Base-by-base conservation (phyloP, 108 stramenopile species). In the Skeletonema marinoi region DNA sequence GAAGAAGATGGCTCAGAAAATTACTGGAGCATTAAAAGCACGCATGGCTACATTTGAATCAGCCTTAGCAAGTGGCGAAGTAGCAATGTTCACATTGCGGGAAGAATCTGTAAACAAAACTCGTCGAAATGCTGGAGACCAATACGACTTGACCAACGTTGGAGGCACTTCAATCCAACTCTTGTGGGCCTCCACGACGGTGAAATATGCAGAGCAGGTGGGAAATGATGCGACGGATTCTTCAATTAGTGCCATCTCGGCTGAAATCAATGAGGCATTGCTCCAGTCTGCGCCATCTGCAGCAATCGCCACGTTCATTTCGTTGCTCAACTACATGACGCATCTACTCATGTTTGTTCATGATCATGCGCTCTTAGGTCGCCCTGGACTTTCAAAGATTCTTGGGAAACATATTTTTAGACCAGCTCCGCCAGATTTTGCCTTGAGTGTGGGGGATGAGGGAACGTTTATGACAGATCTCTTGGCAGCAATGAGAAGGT, bases 401-500 rank as follows among this genome's bases (percentile, higher is more conserved):
- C 79, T 90, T 10, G 93, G 91, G 9, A 82, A 74, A 11, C 59
- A 68, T 38, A 63, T 90, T 11, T 91, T 91, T 39, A 89, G 90
- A 17, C 76, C 71, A 31, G 60, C 70, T 19, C 90, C 89, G 10
- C 36, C 86, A 4, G 70, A 80, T 8, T 59, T 81, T 38, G 68
- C 84, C 3, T 60, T 77, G 48, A 75, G 67, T 32, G 48, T 69
- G 65, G 85, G 65, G 65, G 83, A 61, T 74, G 88, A 54, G n/a
- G 44, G 56, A 46, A 78, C 80, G 13, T 61, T 92, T 10, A 85
- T 88, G 82, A 79, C 84, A 60, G 68, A 66, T 12, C 44, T 91
- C 60, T 56, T 88, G n/a, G 63, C 81, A 42, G 58, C 64, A 16
- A 77, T 92, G 86, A 71, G 73, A 30, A 74, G 85, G 29, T 80